Base-by-base conservation (phyloP, 768 basidiomycete genomes). In the Strobilomyces echinocephalus region DNA sequence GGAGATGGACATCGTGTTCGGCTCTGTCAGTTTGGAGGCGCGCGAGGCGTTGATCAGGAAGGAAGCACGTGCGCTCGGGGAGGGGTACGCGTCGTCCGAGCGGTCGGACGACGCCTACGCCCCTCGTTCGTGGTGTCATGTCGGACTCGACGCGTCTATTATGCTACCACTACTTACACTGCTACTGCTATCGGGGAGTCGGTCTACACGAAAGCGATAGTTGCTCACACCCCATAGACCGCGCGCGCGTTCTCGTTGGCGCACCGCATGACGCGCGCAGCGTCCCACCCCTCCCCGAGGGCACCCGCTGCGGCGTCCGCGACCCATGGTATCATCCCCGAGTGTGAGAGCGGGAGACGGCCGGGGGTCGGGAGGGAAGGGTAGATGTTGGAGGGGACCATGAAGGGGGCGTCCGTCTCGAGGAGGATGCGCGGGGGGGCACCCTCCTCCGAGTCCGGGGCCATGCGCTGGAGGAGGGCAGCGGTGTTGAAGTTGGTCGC, bases 371-470 rank as follows among this genome's bases (percentile, higher is more conserved):
- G 74, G 0, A 89, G 68, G 0, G 82, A 73, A 3, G 70, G 65
- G 62, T 89, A 90, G 16, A 93, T 66, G 54, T 87, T 92, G 0
- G 80, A 73, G 0, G 91, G 91, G 0, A 87, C 77, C 91, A 94
- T 93, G 72, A 79, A 94, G 0, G 91, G 91, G 4, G 89, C 90
- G 58, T 94, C 91, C 0, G 91, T 91, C 69, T 94, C 91, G 3
- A 93, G 76, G 1, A 92, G 67, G 44, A 85, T 80, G 38, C 80
- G 76, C 2, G 77, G 66, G 15, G 20, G 34, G 7, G 46, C n/a
- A n/a, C n/a, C n/a, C n/a, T n/a, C 34, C 18, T 1, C 69, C 80
- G 57, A 92, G 88, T 7, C 88, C 85, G 46, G 21, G 30, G 31
- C 5, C 33, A 30, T 21, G 14, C 40, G 83, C 15, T 10, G 38